Evolutionary conservation across 495 filamentous ascomycete species (phyloP), one percentile per base, ranked within the genome.

Genomic region (Hyaloscypha finlandica): DNA sequence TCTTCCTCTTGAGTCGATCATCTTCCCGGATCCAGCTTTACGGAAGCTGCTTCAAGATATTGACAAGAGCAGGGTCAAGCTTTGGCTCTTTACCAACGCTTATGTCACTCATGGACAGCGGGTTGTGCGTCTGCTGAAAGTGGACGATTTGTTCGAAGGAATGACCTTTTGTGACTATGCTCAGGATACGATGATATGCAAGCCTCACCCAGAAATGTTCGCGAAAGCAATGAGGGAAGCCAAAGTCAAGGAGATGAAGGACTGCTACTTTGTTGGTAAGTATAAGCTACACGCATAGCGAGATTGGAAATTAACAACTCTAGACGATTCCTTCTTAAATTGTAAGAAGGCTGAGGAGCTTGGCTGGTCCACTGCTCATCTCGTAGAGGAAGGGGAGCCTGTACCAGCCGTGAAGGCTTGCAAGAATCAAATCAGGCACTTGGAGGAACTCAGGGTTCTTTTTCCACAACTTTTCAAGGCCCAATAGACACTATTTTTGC

Each of bases 21-120:
- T 99, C 73, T 88, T 79, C 68, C 91, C 91, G 0, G 87, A 96
- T 69, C 84, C 87, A 2, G 80, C 86, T 61, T 82, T 99, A 59
- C 89, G 92, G 55, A 79, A 84, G 72, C 75, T 99, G 58, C 86
- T 99, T 31, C 79, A 85, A 74, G 90, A 93, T 66, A 85, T 98
- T 63, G 92, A 97, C 77, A 85, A 71, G 59, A 78, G 70, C 68
- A 97, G 95, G 72, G 91, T 97, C 69, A 91, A 88, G 74, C 79
- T 91, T 22, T 98, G 96, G 96, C 85, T 99, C 3, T 87, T 99
- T 66, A 99, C 96, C 0, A 99, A 99, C 73, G 96, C 96, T 48
- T 96, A 97, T 73, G 78, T 96, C 69, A 98, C 81, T 53, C 96
- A 99, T 73, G 96, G 85, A 6, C 87, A 84, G 68, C 79, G 93